Base-by-base conservation (phyloP, 768 basidiomycete genomes). In the Phylloporus sp. region DNA sequence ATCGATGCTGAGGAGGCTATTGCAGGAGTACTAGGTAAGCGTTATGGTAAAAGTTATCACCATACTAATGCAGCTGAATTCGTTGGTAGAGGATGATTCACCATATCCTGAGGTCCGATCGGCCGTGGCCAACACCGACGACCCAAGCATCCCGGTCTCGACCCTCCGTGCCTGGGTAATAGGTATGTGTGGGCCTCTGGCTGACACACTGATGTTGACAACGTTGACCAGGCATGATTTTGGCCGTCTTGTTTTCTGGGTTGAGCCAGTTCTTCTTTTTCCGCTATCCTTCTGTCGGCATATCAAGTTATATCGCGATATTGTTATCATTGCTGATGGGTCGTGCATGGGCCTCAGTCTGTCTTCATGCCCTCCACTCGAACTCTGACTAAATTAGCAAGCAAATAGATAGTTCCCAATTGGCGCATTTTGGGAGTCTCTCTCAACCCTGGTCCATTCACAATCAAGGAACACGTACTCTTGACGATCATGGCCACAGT, bases 251-350 rank as follows among this genome's bases (percentile, higher is more conserved):
- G 58, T 72, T 81, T 43, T 72, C 81, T 5, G 81, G 79, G 21
- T 63, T 82, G 41, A 86, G 89, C 58, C 86, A 85, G 50, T 84
- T 86, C 68, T 83, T 86, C 68, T 83, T 78, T 73, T 86, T 87
- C 67, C 81, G 84, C 14, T 84, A 79, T 58, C 86, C 87, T 4
- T 75, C 75, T 26, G 80, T 88, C 11, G 69, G 71, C 20, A 74
- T 89, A 50, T 73, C 72, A n/a, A 70, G 72, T 62, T 71, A 86
- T 34, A 81, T 86, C 6, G 86, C 84, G 2, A 85, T 86, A 60
- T 65, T 90, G 32, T 60, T 88, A 18, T 80, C 84, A 1, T 85
- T 79, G 63, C 87, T 87, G 2, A 58, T 87, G 23, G 86, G 86
- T 31, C 71, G 75, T 32, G 64, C 74, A 1, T 79, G 78, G 65